Conservation (phyloP, 176 grass and related monocot species). For the Oryza rufipogon region DNA sequence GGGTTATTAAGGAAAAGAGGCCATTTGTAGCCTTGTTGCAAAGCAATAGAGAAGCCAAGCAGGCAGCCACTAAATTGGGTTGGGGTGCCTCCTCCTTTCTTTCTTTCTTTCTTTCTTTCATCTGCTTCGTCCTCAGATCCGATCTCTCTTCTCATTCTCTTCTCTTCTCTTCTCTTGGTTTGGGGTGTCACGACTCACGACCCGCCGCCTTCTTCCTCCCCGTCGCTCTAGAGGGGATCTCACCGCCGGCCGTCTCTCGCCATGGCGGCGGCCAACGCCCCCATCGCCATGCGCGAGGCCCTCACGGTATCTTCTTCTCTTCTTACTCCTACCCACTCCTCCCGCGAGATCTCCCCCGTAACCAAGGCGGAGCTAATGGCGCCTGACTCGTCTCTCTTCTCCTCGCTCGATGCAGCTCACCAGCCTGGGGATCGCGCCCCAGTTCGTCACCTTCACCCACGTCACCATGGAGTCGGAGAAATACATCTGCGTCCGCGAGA, state of each 20-base stretch:
- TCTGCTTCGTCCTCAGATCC: neutral
- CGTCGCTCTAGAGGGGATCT: neutral
- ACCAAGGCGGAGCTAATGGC: neutral
- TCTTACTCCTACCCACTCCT: neutral
- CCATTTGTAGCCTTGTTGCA: no score
- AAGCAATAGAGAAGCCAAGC: no score
- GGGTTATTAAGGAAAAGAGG: no score
- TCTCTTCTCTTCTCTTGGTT: neutral
- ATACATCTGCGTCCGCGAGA: slow-evolving; percentile 98
- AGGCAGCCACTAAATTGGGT: no score
- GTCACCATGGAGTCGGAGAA: slow-evolving; percentile 99
- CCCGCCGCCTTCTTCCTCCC: neutral
- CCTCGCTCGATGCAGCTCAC: slow-evolving; percentile 59
- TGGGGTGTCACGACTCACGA: no score
- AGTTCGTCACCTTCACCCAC: slow-evolving; percentile 99
- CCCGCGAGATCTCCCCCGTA: neutral
- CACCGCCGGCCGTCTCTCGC: slow-evolving; percentile 42
- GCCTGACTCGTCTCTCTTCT: neutral
- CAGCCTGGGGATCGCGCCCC: slow-evolving; percentile 88
- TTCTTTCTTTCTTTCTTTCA: no score
- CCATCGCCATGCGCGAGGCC: slow-evolving; percentile 92
- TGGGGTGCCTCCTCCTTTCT: no score
- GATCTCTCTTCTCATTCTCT: neutral
- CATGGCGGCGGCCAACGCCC: slow-evolving; percentile 97
- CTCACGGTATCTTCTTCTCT: slow-evolving; percentile 61